Conservation (phyloP, 257 asterid species). For the Primulina huaijiensis region DNA sequence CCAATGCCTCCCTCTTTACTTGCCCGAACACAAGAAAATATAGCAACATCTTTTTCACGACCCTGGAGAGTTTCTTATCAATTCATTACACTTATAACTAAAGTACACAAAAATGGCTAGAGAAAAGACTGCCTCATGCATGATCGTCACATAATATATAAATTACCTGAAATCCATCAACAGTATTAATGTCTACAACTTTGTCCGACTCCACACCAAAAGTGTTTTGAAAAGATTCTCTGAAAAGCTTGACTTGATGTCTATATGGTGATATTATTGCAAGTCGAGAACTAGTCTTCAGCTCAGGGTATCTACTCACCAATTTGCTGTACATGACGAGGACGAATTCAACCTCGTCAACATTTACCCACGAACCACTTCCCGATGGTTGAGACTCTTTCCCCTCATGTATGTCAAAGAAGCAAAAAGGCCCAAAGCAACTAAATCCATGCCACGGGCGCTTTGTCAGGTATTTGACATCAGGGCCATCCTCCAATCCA, state of each 20-base stretch:
- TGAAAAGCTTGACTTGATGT: constrained; percentile 78
- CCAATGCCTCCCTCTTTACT: constrained; percentile 71
- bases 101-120: constrained; percentile 3
- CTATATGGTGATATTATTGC: constrained; percentile 91
- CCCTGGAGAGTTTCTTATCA: constrained; percentile 47
- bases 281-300: constrained; percentile 68
- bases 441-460: constrained; percentile 75
- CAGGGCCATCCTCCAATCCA: constrained; percentile 86
- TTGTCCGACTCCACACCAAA: constrained; percentile 75
- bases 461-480: constrained; percentile 53
- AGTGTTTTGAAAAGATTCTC: constrained; percentile 55
- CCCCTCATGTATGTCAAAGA: constrained; percentile 86
- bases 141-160: constrained; percentile 3
- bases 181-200: constrained; percentile 84
- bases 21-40: constrained; percentile 94
- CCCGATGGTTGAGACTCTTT: constrained; percentile 71
- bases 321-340: constrained; percentile 61
- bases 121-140: constrained; percentile 6
- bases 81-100: constrained; percentile 1
- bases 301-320: constrained; percentile 83
- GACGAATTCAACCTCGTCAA: constrained; percentile 88
- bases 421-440: constrained; percentile 96
- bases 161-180: constrained; percentile 93
- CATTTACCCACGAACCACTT: constrained; percentile 81
- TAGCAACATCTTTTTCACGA: constrained; percentile 95